Conservation (phyloP, 176 grass and related monocot species). For the Juncus inflexus region DNA sequence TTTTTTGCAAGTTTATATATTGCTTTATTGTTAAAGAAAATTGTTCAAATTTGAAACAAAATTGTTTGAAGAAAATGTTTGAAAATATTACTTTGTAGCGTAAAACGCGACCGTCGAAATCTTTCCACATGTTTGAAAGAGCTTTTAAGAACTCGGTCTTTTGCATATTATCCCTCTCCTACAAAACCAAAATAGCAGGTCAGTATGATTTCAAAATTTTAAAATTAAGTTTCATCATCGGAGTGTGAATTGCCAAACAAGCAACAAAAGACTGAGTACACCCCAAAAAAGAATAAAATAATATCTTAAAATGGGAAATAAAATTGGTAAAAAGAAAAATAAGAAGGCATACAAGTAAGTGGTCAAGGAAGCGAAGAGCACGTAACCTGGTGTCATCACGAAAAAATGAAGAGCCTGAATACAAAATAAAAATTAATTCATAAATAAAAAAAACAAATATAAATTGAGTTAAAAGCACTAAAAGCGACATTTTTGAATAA, state of each 20-base stretch:
- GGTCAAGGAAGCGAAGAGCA: slow-evolving; percentile 98
- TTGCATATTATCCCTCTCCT: slow-evolving; percentile 99
- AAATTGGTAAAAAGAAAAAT: slow-evolving; percentile 6
- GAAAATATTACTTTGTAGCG: slow-evolving; percentile 65
- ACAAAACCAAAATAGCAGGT: slow-evolving; percentile 26
- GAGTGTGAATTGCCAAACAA: not conserved
- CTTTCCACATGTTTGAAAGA: slow-evolving; percentile 98
- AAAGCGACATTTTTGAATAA: not conserved
- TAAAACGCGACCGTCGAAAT: slow-evolving; percentile 89
- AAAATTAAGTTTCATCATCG: not conserved
- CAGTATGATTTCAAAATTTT: not conserved
- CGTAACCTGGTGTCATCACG: slow-evolving; percentile 91
- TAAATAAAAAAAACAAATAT: slow-evolving; percentile 18
- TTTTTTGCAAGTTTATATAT: too few relatives aligned
- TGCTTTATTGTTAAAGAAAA: too few relatives aligned
- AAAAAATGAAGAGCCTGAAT: slow-evolving; percentile 92
- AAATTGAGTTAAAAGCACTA: not conserved
- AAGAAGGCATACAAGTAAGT: slow-evolving; percentile 78
- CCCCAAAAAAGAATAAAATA: not conserved
- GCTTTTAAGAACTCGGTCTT: slow-evolving; percentile 99
- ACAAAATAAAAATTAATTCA: slow-evolving; percentile 17
- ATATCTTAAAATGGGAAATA: slow-evolving; percentile 4
- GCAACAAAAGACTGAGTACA: not conserved
- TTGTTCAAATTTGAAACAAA: too few relatives aligned
- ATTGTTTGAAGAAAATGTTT: too few relatives aligned